Conservation (phyloP, 2,329 filamentous ascomycete species). For the Emydomyces testavorans region DNA sequence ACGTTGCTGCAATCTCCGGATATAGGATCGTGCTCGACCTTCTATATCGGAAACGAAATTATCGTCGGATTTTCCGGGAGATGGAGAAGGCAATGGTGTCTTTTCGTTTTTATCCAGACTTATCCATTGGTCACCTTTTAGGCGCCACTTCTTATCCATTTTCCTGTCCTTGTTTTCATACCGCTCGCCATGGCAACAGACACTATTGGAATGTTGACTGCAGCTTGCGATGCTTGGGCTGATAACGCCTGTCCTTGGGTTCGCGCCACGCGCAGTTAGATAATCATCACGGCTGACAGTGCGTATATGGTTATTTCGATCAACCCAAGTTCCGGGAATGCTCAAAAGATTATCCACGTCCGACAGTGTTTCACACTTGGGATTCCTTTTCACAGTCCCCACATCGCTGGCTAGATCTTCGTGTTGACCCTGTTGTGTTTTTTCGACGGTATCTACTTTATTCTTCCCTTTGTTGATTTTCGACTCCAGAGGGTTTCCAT, state of each 20-base stretch:
- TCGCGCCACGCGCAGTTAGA: conserved; percentile 26
- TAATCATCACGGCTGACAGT: conserved; percentile 26
- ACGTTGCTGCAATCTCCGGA: conserved; percentile 22
- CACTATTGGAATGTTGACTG: conserved; percentile 17
- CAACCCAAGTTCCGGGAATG: not conserved
- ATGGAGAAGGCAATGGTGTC: conserved; percentile 17
- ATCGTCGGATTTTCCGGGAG: conserved; percentile 1
- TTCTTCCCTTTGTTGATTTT: not conserved
- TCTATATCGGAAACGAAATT: not conserved
- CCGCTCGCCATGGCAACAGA: conserved; percentile 16
- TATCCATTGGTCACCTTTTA: conserved; percentile 29
- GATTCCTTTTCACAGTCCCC: conserved; percentile 15
- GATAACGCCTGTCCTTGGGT: conserved; percentile 29
- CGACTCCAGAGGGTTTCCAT: not conserved
- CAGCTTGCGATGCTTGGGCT: conserved; percentile 25
- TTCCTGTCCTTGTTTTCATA: conserved; percentile 12
- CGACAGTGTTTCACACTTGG: not conserved
- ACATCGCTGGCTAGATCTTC: conserved; percentile 11
- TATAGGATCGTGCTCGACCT: conserved; percentile 13
- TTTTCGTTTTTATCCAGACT: conserved; percentile 23
- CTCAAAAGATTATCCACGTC: not conserved
- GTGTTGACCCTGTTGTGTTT: conserved; percentile 1
- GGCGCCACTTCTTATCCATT: conserved; percentile 23
- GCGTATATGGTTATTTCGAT: conserved; percentile 5
- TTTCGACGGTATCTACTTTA: conserved; percentile 16